Evolutionary conservation across 495 filamentous ascomycete species (phyloP), one percentile per base, ranked within the genome.

Genomic region (Tuber aestivum): DNA sequence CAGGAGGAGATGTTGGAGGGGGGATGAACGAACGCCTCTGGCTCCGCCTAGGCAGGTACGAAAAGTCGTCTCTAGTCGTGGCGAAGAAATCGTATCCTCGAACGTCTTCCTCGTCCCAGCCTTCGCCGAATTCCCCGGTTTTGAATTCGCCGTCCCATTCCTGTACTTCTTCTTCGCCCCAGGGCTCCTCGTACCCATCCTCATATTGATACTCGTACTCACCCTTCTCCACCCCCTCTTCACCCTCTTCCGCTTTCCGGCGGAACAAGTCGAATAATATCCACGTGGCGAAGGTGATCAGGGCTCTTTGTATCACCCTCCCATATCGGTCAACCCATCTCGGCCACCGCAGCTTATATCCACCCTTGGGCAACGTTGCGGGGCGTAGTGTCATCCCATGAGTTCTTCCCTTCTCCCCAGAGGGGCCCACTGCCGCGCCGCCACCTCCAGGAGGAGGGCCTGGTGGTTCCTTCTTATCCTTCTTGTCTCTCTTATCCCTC

Each of bases 71-170:
- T 32, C 56, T 65, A 1, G n/a, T 7, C 8, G 56, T 65, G 12
- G 56, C 2, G 56, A 65, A 32, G 56, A 65, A 65, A 65, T 65
- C 56, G 27, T 65, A 65, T 5, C 56, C 56, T 0, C 56, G 56
- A 32, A 65, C 2, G 27, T 65, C 56, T 12, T 56, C 48, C 8
- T n/a, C 56, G n/a, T 65, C n/a, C 56, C n/a, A 32, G 3, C 7
- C n/a, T 16, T 0, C 32, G n/a, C 9, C 27, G 12, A 65, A 65
- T 6, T 65, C 56, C 10, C 56, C 56, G 3, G n/a, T 65, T 65
- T 65, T 65, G 56, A 65, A 65, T 32, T 65, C 56, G n/a, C 56
- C 56, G n/a, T 32, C 56, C 56, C 56, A 65, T 65, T 65, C 56
- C 56, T 32, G n/a, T 32, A 27, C n/a, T 0, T 65, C 56, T 2